Conservation (phyloP, 306 rosid species). For the Oxytropis ochrocephala region DNA sequence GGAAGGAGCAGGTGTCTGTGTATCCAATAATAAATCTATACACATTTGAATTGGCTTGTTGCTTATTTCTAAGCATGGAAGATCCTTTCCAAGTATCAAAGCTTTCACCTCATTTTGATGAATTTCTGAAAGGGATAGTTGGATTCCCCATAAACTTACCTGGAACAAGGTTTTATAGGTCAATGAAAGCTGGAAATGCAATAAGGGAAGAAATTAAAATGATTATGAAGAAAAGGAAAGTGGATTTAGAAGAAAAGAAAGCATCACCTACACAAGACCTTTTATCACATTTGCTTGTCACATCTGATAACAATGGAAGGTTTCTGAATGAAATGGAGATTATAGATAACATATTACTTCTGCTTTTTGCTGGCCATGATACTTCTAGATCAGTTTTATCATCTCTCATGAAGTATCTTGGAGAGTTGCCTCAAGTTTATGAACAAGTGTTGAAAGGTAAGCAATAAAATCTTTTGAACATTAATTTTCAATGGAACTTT, state of each 20-base stretch:
- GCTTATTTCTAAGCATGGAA: constrained; percentile 38
- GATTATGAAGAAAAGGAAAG: constrained; percentile 30
- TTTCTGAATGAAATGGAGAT: constrained; percentile 37
- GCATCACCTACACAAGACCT: constrained; percentile 37
- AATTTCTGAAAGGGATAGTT: constrained; percentile 35
- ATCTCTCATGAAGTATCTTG: constrained; percentile 37
- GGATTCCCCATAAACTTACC: constrained; percentile 37
- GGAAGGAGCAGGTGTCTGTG: constrained; percentile 30
- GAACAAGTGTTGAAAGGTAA: constrained; percentile 36
- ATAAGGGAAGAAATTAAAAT: constrained; percentile 25
- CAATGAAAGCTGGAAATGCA: constrained; percentile 27
- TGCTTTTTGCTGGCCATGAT: constrained; percentile 44
- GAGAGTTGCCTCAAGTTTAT: constrained; percentile 36
- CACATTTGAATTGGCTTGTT: constrained; percentile 39
- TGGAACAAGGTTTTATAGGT: constrained; percentile 31
- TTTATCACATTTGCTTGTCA: constrained; percentile 34
- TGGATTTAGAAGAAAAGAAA: constrained; percentile 28
- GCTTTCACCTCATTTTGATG: constrained; percentile 19
- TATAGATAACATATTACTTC: constrained; percentile 32
- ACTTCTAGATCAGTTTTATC: constrained; percentile 39
- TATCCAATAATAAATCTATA: constrained; percentile 22
- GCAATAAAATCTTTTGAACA: not conserved
- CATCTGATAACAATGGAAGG: constrained; percentile 31
- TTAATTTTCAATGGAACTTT: not conserved
- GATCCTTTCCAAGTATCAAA: constrained; percentile 24